A percentile compares a stretch with the other conserved stretches of the same genome.
These are phyloP conservation scores for Pseudocercospora pini-densiflorae DNA, from an alignment of 2,329 filamentous ascomycete species.

Conservation along the genomic window DNA sequence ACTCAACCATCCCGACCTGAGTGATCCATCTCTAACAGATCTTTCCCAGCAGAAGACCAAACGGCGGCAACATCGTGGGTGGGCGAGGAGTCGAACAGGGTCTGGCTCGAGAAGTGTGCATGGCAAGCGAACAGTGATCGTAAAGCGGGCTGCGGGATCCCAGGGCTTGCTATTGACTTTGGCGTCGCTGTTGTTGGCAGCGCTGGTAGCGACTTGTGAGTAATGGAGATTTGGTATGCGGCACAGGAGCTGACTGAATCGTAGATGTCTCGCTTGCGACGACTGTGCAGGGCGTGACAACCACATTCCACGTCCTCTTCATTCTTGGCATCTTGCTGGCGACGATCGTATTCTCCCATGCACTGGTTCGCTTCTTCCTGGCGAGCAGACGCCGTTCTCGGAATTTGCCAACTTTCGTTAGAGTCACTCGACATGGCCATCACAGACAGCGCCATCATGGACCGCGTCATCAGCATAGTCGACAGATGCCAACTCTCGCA, in stretches of 20 bases:
- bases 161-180: constrained; percentile 30
- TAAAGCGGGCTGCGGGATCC: constrained; percentile 20
- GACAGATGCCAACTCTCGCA: constrained; percentile 24
- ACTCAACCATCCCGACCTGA: constrained; percentile 39
- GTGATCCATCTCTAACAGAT: constrained; percentile 32
- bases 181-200: constrained; percentile 34
- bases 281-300: constrained; percentile 64
- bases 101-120: constrained; percentile 13
- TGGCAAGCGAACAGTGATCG: constrained; percentile 15
- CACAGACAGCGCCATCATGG: constrained; percentile 31
- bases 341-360: constrained; percentile 80
- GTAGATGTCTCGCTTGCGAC: constrained; percentile 75
- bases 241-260: constrained; percentile 1
- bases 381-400: constrained; percentile 15
- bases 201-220: constrained; percentile 41
- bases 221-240: not conserved
- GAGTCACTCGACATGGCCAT: constrained; percentile 24
- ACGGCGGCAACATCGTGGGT: constrained; percentile 28
- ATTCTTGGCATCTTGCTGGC: constrained; percentile 76
- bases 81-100: constrained; percentile 17
- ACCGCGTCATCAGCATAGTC: constrained; percentile 47
- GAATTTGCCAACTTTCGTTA: constrained; percentile 23
- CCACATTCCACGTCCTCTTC: constrained; percentile 78
- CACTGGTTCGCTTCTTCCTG: constrained; percentile 74
- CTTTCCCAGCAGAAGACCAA: constrained; percentile 35